A percentile compares a stretch with the other conserved stretches of the same genome.
phyloP scores from a whole-genome alignment of 2,329 filamentous ascomycete genomes.

The Colletotrichum cordylinicola region DNA sequence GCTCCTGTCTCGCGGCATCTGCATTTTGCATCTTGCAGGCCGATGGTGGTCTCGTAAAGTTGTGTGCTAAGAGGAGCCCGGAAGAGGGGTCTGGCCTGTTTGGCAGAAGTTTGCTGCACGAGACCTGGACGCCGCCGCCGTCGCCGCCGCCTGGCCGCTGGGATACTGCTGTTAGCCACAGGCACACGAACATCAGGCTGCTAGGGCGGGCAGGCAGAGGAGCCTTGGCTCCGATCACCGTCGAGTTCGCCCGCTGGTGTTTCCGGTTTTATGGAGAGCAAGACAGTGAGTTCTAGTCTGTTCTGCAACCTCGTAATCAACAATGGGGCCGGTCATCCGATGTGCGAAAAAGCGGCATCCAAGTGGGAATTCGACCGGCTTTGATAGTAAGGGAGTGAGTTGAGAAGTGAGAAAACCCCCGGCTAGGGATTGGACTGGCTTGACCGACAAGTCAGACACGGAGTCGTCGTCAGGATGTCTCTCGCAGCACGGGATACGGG shows the following conservation, averaged over 20 bases:
- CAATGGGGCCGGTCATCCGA: slow-evolving; percentile 14
- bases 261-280: slow-evolving; percentile 12
- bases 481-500: neutral
- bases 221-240: neutral
- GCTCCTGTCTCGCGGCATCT: neutral
- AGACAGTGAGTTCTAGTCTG: slow-evolving; percentile 1
- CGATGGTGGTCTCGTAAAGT: slow-evolving; percentile 15
- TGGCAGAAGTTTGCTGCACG: neutral
- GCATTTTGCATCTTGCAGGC: neutral
- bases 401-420: neutral
- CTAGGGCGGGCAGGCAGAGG: neutral
- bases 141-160: neutral
- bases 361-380: slow-evolving; percentile 2
- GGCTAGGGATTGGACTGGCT: neutral
- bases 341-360: slow-evolving; percentile 1
- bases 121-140: neutral
- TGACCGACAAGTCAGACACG: neutral
- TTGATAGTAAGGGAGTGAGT: neutral
- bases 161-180: neutral
- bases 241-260: neutral
- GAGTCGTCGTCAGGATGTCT: slow-evolving; percentile 15
- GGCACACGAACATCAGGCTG: neutral
- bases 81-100: slow-evolving; percentile 1
- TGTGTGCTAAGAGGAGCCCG: neutral
- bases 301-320: slow-evolving; percentile 22